These are phyloP conservation scores for Biscogniauxia mediterranea DNA, from an alignment of 2,329 filamentous ascomycete species.

Conservation along the genomic window DNA sequence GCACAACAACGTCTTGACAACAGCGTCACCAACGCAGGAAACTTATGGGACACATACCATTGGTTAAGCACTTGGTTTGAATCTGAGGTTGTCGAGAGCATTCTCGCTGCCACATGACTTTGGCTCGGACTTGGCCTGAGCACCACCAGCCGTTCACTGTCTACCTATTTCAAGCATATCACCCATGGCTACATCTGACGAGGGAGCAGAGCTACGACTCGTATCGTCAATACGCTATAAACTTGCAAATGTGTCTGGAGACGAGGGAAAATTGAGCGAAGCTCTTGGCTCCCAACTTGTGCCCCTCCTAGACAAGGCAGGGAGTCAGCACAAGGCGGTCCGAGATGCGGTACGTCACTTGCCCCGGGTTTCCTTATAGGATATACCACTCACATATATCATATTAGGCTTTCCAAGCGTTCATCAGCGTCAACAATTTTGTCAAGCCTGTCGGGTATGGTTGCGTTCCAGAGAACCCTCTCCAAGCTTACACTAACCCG, in stretches of 20 bases:
- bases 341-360: conserved; percentile 47
- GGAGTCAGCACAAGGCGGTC: conserved; percentile 75
- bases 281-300: conserved; percentile 77
- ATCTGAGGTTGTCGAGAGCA: background rate
- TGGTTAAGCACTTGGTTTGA: background rate
- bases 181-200: conserved; percentile 30
- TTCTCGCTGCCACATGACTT: background rate
- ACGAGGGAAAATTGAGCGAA: conserved; percentile 78
- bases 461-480: conserved; percentile 3
- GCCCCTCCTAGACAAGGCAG: conserved; percentile 81
- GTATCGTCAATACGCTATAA: conserved; percentile 35
- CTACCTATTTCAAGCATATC: background rate
- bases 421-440: conserved; percentile 53
- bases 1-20: background rate
- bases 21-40: background rate
- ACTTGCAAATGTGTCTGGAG: conserved; percentile 55
- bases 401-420: conserved; percentile 48
- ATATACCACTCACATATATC: conserved; percentile 16
- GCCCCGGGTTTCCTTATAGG: background rate
- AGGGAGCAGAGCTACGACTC: conserved; percentile 32
- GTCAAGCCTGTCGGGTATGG: conserved; percentile 50
- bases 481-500: conserved; percentile 10
- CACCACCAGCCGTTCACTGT: background rate
- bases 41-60: background rate
- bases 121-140: no score